Base-by-base conservation (phyloP, 768 basidiomycete genomes). In the Termitomyces sp. region DNA sequence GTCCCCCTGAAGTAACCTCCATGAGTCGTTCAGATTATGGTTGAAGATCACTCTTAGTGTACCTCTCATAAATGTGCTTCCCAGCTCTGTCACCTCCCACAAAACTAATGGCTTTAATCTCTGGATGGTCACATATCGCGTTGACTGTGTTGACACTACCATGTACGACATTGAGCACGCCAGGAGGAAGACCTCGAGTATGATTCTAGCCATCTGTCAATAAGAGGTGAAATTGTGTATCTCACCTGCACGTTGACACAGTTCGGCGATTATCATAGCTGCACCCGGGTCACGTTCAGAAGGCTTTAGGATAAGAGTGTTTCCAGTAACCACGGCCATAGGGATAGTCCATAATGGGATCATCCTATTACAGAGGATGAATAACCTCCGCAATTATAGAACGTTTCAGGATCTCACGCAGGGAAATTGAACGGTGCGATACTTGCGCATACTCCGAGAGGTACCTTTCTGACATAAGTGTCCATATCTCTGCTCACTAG, bases 201-300 rank as follows among this genome's bases (percentile, higher is more conserved):
- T 1, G 9, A 46, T 25, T 29, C 32, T 51, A 42, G 43, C n/a
- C 31, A 48, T n/a, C 51, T 20, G 17, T 36, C n/a, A 2, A 7
- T 29, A 3, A 29, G 31, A 5, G 20, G 14, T 5, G 25, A 47
- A 29, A n/a, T 20, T 20, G 45, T 46, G 10, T 3, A 29, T 63
- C 73, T 65, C 52, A 85, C 86, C 92, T 59, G 96, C 94, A 57
- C 86, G 86, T 74, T 92, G 86, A 70, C 92, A 94, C 4, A 98
- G 82, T 75, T 99, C 96, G 37, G 95, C 94, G 62, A 99, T 94
- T 59, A 99, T 96, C 89, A 97, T 95, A 6, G 94, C 89, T 14
- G 97, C 96, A 51, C 96, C 96, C 14, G 96, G 96, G 71, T 97
- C 96, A 32, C 96, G 87, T 72, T 99, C 96, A 1, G 92, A 95